Evolutionary conservation across 257 asterid species (phyloP).

Genomic region (Coffea eugenioides): DNA sequence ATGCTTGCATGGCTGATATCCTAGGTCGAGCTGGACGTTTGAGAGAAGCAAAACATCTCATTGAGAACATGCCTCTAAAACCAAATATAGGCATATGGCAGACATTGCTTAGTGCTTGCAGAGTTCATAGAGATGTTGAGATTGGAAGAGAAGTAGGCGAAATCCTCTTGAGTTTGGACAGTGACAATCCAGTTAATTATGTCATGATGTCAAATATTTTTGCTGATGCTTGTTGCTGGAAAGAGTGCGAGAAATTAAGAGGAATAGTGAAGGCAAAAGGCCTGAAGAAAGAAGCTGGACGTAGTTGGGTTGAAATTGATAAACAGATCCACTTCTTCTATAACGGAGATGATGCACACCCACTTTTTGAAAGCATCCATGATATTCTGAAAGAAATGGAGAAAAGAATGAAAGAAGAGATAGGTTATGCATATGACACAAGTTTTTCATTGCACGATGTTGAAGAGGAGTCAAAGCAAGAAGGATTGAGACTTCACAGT

Average conservation of each 20-base stretch:
- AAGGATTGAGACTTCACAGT: constrained; percentile 48
- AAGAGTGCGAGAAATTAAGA: constrained; percentile 50
- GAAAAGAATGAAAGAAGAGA: constrained; percentile 35
- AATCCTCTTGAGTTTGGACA: constrained; percentile 41
- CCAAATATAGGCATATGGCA: constrained; percentile 58
- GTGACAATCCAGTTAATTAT: constrained; percentile 50
- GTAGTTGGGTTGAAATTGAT: constrained; percentile 55
- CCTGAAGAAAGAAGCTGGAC: constrained; percentile 54
- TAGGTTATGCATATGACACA: constrained; percentile 37
- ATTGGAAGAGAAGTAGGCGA: constrained; percentile 55
- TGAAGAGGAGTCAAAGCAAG: constrained; percentile 48
- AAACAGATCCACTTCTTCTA: constrained; percentile 48
- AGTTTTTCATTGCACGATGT: constrained; percentile 51
- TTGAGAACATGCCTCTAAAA: constrained; percentile 54
- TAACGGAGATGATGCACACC: constrained; percentile 44
- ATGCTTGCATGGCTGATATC: constrained; percentile 61
- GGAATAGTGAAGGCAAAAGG: constrained; percentile 42
- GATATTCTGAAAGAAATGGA: constrained; percentile 40
- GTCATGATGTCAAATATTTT: constrained; percentile 54
- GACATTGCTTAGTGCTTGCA: constrained; percentile 59
- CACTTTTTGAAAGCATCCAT: constrained; percentile 31
- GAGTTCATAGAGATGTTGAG: constrained; percentile 44
- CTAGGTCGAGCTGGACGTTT: constrained; percentile 61
- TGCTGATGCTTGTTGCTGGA: constrained; percentile 51
- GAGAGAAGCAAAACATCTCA: constrained; percentile 47